Conservation (phyloP, 2,329 filamentous ascomycete genomes). For the Colletotrichum euphorbiae region DNA sequence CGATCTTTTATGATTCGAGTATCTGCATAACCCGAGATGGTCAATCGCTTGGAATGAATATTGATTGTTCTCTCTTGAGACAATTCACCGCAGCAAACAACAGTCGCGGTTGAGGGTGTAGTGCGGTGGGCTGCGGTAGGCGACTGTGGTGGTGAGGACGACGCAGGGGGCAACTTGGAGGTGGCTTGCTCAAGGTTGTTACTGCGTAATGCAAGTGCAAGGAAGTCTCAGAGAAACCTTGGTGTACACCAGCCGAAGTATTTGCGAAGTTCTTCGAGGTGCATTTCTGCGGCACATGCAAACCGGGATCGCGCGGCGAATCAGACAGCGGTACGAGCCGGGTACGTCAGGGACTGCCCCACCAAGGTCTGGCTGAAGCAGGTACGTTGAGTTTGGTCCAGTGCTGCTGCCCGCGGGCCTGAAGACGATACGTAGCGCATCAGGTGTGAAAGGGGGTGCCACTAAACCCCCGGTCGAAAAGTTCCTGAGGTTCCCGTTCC, state of each 20-base stretch:
- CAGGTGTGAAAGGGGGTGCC: neutral
- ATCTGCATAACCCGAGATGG: neutral
- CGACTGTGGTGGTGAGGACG: neutral
- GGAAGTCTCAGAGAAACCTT: conserved; percentile 21
- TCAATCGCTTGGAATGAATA: too few species aligned
- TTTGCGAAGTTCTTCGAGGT: conserved; percentile 20
- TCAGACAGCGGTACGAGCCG: conserved; percentile 5
- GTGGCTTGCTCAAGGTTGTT: conserved; percentile 24
- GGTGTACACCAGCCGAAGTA: conserved; percentile 14
- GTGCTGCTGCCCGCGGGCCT: neutral
- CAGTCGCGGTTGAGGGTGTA: conserved; percentile 4
- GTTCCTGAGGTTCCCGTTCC: conserved; percentile 25
- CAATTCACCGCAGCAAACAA: neutral
- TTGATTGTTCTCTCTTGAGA: conserved; percentile 3
- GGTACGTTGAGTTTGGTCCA: neutral
- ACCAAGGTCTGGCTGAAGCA: neutral
- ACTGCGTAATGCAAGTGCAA: conserved; percentile 31
- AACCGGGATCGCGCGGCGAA: conserved; percentile 4
- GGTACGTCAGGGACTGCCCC: conserved; percentile 18
- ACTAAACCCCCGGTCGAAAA: neutral
- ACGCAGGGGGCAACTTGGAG: too few species aligned
- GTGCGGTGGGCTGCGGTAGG: conserved; percentile 3
- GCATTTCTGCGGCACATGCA: conserved; percentile 17
- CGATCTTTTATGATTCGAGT: neutral
- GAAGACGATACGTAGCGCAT: neutral